Percentiles rank a stretch among this genome's conserved stretches.
These are phyloP conservation scores for Cornus controversa DNA, from an alignment of 148 eudicot species.

Conservation along the genomic window DNA sequence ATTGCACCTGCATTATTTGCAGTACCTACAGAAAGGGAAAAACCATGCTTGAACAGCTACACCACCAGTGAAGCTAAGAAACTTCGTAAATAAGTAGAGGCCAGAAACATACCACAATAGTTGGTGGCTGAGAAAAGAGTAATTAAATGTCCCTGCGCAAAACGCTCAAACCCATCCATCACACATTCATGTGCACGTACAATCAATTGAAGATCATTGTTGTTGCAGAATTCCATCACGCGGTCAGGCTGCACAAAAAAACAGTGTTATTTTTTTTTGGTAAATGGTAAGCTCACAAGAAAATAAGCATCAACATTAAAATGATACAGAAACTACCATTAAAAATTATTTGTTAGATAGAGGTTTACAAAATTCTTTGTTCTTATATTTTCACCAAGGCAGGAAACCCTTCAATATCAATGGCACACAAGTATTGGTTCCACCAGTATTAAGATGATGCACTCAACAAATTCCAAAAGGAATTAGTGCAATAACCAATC, in stretches of 20 bases:
- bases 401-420: not conserved
- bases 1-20: slow-evolving; percentile 99
- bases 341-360: not conserved
- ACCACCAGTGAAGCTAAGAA: slow-evolving; percentile 2
- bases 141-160: slow-evolving; percentile 97
- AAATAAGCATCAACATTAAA: not conserved
- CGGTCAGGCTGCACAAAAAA: slow-evolving; percentile 80
- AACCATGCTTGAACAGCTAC: not conserved
- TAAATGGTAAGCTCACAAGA: too few relatives aligned
- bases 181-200: slow-evolving; percentile 99
- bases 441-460: too few relatives aligned
- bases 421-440: too few relatives aligned
- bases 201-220: slow-evolving; percentile 92
- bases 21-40: slow-evolving; percentile 52
- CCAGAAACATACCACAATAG: slow-evolving; percentile 75
- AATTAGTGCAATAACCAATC: too few relatives aligned
- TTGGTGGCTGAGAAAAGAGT: slow-evolving; percentile 99
- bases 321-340: not conserved
- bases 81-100: not conserved
- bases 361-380: not conserved
- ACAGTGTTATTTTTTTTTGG: not conserved
- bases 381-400: not conserved
- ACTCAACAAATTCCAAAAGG: too few relatives aligned
- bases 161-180: slow-evolving; percentile 99
- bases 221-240: slow-evolving; percentile 97